These are phyloP conservation scores for Verticillium nubilum DNA, from an alignment of 2,329 filamentous ascomycete genomes.

Conservation along the genomic window DNA sequence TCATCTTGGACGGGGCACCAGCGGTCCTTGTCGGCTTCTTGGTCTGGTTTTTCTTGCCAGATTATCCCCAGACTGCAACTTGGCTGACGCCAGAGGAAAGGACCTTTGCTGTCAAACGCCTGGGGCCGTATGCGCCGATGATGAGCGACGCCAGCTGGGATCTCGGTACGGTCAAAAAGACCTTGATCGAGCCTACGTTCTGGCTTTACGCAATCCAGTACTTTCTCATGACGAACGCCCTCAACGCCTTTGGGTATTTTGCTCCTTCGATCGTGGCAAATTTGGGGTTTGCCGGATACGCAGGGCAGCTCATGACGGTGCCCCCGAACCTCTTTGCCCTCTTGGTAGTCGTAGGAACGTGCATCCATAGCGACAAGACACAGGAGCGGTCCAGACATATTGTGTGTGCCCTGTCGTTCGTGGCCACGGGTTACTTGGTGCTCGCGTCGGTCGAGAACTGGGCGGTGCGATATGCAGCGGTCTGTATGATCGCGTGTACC, in stretches of 20 bases:
- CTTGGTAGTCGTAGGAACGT: slow-evolving; percentile 20
- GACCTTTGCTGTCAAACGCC: slow-evolving; percentile 23
- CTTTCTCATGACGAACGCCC: slow-evolving; percentile 22
- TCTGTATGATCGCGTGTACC: slow-evolving; percentile 22
- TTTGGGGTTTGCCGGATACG: slow-evolving; percentile 21
- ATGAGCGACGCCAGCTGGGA: slow-evolving; percentile 22
- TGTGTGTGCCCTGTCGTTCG: slow-evolving; percentile 16
- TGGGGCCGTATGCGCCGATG: slow-evolving; percentile 22
- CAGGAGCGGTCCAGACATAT: slow-evolving; percentile 21
- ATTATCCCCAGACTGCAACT: slow-evolving; percentile 22
- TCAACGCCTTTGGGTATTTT: slow-evolving; percentile 26
- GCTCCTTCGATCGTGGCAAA: slow-evolving; percentile 25
- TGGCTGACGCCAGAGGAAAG: slow-evolving; percentile 23
- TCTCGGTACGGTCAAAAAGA: slow-evolving; percentile 17
- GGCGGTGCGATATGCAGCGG: slow-evolving; percentile 19
- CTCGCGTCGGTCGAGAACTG: slow-evolving; percentile 19
- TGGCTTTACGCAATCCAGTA: slow-evolving; percentile 23
- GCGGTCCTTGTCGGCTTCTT: slow-evolving; percentile 20
- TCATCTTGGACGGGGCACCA: slow-evolving; percentile 20
- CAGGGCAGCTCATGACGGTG: slow-evolving; percentile 25
- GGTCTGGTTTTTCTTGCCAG: slow-evolving; percentile 21
- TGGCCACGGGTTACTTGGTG: slow-evolving; percentile 19
- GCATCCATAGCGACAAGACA: slow-evolving; percentile 21
- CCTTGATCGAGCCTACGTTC: slow-evolving; percentile 24
- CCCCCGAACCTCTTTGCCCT: slow-evolving; percentile 27